Evolutionary conservation across 441 rosid species (phyloP).

Genomic region (Populus hybrid): DNA sequence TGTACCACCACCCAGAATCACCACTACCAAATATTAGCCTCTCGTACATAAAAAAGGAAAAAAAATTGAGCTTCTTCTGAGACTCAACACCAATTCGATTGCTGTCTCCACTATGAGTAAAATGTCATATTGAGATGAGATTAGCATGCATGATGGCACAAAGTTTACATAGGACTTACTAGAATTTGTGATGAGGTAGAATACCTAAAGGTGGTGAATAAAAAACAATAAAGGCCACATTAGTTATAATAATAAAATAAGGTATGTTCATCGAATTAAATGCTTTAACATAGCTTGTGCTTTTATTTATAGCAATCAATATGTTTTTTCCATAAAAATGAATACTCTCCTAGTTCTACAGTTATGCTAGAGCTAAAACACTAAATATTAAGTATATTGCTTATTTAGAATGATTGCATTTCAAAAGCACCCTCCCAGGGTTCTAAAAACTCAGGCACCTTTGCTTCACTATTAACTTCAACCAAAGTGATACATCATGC

Average conservation of each 20-base stretch:
- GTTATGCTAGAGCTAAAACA: not conserved
- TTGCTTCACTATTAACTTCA: not conserved
- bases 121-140: not conserved
- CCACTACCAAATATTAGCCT: not conserved
- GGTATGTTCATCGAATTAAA: not conserved
- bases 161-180: not conserved
- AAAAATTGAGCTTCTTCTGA: not conserved
- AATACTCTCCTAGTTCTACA: not conserved
- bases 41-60: not conserved
- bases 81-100: not conserved
- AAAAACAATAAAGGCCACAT: not conserved
- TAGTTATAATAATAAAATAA: not conserved
- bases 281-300: not conserved
- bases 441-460: not conserved
- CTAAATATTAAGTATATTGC: not conserved
- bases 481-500: not conserved
- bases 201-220: not conserved
- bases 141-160: not conserved
- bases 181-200: not conserved
- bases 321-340: not conserved
- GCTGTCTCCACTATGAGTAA: not conserved
- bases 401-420: not conserved
- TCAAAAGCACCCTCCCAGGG: not conserved
- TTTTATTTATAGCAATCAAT: not conserved
- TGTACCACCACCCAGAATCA: not conserved